Conservation (phyloP, 192 early-diverging fungal species). For the Backusella tarrabulga region DNA sequence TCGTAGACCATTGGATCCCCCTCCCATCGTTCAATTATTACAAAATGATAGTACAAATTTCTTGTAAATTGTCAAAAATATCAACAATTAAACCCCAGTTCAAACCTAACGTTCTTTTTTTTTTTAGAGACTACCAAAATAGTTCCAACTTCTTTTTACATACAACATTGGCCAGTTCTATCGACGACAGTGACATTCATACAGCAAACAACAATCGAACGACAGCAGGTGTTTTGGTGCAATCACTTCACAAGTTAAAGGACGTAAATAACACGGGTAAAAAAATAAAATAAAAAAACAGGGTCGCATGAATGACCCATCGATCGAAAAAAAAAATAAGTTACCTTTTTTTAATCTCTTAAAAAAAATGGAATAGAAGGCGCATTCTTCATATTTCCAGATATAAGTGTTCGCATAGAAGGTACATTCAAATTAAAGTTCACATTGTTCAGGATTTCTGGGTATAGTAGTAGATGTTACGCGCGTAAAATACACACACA, state of each 20-base stretch:
- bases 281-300: neutral
- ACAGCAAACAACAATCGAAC: constrained; percentile 65
- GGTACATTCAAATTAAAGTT: constrained; percentile 80
- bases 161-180: constrained; percentile 74
- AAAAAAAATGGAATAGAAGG: constrained; percentile 51
- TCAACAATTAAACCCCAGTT: neutral
- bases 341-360: neutral
- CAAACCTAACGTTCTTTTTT: neutral
- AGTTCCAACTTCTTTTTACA: constrained; percentile 96
- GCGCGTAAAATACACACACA: constrained; percentile 20
- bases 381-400: constrained; percentile 92
- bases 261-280: constrained; percentile 67
- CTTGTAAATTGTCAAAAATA: constrained; percentile 9
- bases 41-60: constrained; percentile 6
- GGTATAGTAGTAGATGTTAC: constrained; percentile 16
- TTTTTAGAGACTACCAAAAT: constrained; percentile 42
- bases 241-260: constrained; percentile 80
- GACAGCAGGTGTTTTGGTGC: constrained; percentile 85
- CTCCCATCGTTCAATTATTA: constrained; percentile 27
- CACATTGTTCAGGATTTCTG: constrained; percentile 82
- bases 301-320: neutral
- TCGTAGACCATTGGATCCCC: constrained; percentile 29
- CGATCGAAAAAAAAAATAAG: neutral
- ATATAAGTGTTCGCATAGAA: constrained; percentile 85
- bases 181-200: constrained; percentile 73